Evolutionary conservation across 2,329 filamentous ascomycete genomes (phyloP).

Genomic region (Paecilomyces sp.): DNA sequence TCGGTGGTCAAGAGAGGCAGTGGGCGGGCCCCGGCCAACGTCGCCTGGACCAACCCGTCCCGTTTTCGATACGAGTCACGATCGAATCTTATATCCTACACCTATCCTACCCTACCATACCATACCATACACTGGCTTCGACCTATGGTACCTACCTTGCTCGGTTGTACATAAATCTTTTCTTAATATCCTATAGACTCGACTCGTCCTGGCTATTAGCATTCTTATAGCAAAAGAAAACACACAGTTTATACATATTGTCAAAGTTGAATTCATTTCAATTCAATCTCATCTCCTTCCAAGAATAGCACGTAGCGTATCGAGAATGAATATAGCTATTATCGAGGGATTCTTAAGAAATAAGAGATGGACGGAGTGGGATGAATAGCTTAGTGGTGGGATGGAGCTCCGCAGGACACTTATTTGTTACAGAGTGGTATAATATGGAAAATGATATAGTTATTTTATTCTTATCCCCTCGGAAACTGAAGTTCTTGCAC

Average conservation of each 20-base stretch:
- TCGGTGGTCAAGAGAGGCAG: not conserved
- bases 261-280: not conserved
- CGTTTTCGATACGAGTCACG: not conserved
- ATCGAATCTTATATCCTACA: not conserved
- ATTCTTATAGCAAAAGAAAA: not conserved
- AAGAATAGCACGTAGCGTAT: not conserved
- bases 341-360: too few relatives aligned
- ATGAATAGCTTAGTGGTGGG: too few relatives aligned
- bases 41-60: not conserved
- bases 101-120: too few relatives aligned
- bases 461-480: not conserved
- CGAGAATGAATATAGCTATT: too few relatives aligned
- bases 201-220: not conserved
- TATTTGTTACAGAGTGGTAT: not conserved
- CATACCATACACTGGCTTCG: too few relatives aligned
- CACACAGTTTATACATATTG: too few relatives aligned
- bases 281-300: too few relatives aligned
- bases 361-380: too few relatives aligned
- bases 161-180: not conserved
- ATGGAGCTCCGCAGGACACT: too few relatives aligned
- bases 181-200: not conserved
- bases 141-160: not conserved
- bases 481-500: not conserved
- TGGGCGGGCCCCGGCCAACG: not conserved
- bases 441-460: not conserved